Evolutionary conservation across 371 early-diverging fungal genomes (phyloP).

Genomic region (Mucor saturninus): DNA sequence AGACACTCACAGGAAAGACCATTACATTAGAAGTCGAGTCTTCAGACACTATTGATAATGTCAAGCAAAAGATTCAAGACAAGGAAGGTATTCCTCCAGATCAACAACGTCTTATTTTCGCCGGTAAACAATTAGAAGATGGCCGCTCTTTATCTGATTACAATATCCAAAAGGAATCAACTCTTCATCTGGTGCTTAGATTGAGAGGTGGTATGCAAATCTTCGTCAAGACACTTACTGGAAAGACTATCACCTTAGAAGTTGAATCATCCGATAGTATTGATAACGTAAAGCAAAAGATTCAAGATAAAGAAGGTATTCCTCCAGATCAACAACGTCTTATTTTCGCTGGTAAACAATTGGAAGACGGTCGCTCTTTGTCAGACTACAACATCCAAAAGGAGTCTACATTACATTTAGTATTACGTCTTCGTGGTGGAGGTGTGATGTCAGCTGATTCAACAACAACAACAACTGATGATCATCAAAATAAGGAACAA

Average conservation of each 20-base stretch:
- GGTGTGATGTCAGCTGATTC: conserved; percentile 11
- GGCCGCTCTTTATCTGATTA: conserved; percentile 83
- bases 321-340: conserved; percentile 92
- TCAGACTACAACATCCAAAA: conserved; percentile 90
- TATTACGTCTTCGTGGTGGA: conserved; percentile 24
- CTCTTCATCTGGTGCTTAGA: conserved; percentile 94
- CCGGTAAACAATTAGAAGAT: conserved; percentile 98
- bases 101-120: conserved; percentile 99
- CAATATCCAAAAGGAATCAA: conserved; percentile 91
- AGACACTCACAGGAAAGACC: conserved; percentile 87
- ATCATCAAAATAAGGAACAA: conserved; percentile 7
- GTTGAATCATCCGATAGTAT: conserved; percentile 91
- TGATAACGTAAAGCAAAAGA: conserved; percentile 91
- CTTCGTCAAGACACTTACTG: conserved; percentile 81
- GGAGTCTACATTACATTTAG: conserved; percentile 60
- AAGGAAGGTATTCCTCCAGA: conserved; percentile 98
- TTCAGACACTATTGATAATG: conserved; percentile 88
- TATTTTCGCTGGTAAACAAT: conserved; percentile 98
- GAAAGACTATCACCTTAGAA: conserved; percentile 89
- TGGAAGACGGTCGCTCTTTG: conserved; percentile 90
- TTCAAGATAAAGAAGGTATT: conserved; percentile 90
- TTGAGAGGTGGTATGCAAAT: conserved; percentile 86
- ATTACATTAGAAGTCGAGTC: conserved; percentile 82
- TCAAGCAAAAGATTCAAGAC: conserved; percentile 94
- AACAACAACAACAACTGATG: conserved; percentile 10